Conservation (phyloP, 1,284 basidiomycete species). For the Chalciporus sp. region DNA sequence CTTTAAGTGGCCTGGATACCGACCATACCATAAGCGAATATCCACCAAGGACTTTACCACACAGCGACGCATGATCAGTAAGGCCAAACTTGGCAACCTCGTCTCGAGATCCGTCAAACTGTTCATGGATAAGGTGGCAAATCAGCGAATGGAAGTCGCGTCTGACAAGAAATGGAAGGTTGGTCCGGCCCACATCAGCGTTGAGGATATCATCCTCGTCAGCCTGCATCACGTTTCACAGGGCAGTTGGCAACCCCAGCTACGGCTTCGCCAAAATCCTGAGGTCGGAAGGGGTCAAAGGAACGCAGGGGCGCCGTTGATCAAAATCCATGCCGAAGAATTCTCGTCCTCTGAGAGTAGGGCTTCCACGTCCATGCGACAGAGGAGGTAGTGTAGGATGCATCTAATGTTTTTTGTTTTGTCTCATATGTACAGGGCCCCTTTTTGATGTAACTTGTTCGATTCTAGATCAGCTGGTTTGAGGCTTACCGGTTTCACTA, state of each 20-base stretch:
- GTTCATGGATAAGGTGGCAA: slow-evolving; percentile 3
- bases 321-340: background rate
- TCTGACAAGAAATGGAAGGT: slow-evolving; percentile 48
- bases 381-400: too few species aligned
- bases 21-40: slow-evolving; percentile 67
- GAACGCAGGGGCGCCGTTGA: background rate
- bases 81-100: slow-evolving; percentile 59
- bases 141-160: slow-evolving; percentile 5
- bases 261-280: slow-evolving; percentile 44
- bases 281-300: too few species aligned
- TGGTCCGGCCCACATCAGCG: slow-evolving; percentile 49
- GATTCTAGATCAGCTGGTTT: too few species aligned
- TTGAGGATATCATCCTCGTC: slow-evolving; percentile 66
- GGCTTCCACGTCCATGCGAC: too few species aligned
- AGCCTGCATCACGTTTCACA: slow-evolving; percentile 75
- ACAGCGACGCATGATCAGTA: slow-evolving; percentile 63
- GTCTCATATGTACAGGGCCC: too few species aligned
- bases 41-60: slow-evolving; percentile 69
- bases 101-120: slow-evolving; percentile 54
- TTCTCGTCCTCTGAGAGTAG: too few species aligned
- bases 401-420: too few species aligned
- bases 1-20: slow-evolving; percentile 69
- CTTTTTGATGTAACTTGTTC: too few species aligned
- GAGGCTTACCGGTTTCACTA: too few species aligned
- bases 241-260: slow-evolving; percentile 74